Conservation (phyloP, 176 grass and related monocot species). For the Elymus sibiricus region DNA sequence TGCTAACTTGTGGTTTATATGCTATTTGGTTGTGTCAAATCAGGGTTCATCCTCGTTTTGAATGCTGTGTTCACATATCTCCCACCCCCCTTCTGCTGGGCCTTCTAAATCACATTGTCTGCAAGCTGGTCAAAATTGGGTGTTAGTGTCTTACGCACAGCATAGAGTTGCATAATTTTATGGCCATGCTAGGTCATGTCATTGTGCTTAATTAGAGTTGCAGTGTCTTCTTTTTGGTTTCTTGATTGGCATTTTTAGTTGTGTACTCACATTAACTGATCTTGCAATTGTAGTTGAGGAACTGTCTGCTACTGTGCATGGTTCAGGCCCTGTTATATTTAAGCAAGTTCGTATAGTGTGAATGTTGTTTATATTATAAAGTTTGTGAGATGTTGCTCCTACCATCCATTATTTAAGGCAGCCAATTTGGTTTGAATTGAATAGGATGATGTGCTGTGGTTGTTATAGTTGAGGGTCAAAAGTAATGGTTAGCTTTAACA, state of each 20-base stretch:
- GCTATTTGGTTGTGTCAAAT: slow-evolving; percentile 32
- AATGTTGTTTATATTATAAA: not conserved
- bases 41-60: not conserved
- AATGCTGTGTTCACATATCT: slow-evolving; percentile 4
- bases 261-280: not conserved
- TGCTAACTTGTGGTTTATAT: slow-evolving; percentile 50
- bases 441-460: not conserved
- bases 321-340: not conserved
- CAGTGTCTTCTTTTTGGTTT: not conserved
- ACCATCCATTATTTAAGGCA: not conserved
- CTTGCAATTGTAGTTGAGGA: not conserved
- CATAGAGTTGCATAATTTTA: not conserved
- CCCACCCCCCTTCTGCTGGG: not conserved
- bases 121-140: not conserved
- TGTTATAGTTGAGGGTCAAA: not conserved
- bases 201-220: not conserved
- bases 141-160: not conserved
- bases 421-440: not conserved
- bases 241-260: slow-evolving; percentile 2
- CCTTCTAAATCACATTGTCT: not conserved
- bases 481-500: not conserved
- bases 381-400: not conserved
- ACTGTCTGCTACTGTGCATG: not conserved
- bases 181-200: not conserved
- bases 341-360: not conserved